Conservation (phyloP, 345 rosid species). For the Pistacia integerrima region DNA sequence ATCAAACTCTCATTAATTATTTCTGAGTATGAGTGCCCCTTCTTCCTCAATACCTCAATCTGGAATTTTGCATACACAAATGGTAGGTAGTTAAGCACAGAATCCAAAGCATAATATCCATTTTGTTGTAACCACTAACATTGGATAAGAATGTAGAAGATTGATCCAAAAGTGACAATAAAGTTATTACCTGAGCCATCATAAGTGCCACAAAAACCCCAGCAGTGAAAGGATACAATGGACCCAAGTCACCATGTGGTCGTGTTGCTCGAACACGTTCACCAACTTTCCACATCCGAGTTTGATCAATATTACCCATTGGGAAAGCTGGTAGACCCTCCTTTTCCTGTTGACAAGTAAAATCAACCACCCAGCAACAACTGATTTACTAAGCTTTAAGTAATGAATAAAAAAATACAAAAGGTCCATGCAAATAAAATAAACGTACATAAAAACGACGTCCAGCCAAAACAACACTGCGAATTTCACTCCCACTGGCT, state of each 20-base stretch:
- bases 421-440: neutral
- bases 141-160: neutral
- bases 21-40: constrained; percentile 88
- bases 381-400: neutral
- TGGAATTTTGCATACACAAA: constrained; percentile 7
- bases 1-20: constrained; percentile 89
- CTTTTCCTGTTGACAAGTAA: constrained; percentile 35
- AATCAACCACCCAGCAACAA: neutral
- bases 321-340: constrained; percentile 55
- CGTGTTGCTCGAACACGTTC: constrained; percentile 43
- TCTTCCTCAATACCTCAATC: constrained; percentile 74
- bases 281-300: constrained; percentile 51
- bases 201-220: constrained; percentile 52
- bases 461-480: constrained; percentile 50
- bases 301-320: constrained; percentile 56
- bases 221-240: constrained; percentile 47
- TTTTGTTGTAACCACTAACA: neutral
- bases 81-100: constrained; percentile 15
- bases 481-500: constrained; percentile 48
- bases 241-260: constrained; percentile 42
- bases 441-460: constrained; percentile 42
- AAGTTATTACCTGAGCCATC: constrained; percentile 47
- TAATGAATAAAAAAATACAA: neutral
- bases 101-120: constrained; percentile 20
- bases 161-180: neutral